Evolutionary conservation across 495 filamentous ascomycete genomes (phyloP), one percentile per base, ranked within the genome.

Genomic region (Astrocystis sublimbata): DNA sequence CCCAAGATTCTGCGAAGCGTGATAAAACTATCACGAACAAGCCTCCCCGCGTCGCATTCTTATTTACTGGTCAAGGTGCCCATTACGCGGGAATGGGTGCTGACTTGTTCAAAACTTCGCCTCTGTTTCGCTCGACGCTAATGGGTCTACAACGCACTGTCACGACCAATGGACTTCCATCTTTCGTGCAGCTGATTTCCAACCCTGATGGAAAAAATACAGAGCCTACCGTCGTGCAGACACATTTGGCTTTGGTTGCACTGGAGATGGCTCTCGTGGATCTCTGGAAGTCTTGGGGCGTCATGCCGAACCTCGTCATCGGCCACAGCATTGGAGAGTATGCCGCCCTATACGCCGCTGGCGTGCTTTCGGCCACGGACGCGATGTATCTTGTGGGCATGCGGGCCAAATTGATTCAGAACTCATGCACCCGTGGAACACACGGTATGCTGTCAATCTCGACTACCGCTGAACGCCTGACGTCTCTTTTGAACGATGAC

Each of bases 361-460:
- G 88, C 36, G 83, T 92, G 17, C 67, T 92, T 6, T 86, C 84
- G 3, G 81, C 79, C n/a, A 77, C 78, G 43, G 88, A 91, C 66
- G 83, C 85, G 28, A 80, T 92, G 55, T 86, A 85, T 63, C 77
- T 92, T 13, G 85, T 89, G 56, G 89, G 88, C 13, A 76, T 80
- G 38, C 81, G 90, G 43, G 89, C 90, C n/a, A 78, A 82, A 64
- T 73, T 92, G n/a, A 74, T 92, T 17, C 24, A 30, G 6, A 15
- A 4, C 0, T 28, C 24, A 8, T 49, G 30, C 5, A 30, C 28
- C n/a, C 4, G 6, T 10, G 46, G 46, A 12, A 26, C 28, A 49
- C 30, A 49, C 3, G 46, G 46, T 26, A 49, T 49, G 9, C 8
- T 49, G 33, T 76, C 78, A 6, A 72, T 85, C 2, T 68, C 69